A percentile compares a stretch with the other conserved stretches of the same genome.
phyloP scores from a whole-genome alignment of 768 basidiomycete genomes.

The Hydnomerulius pinastri region DNA sequence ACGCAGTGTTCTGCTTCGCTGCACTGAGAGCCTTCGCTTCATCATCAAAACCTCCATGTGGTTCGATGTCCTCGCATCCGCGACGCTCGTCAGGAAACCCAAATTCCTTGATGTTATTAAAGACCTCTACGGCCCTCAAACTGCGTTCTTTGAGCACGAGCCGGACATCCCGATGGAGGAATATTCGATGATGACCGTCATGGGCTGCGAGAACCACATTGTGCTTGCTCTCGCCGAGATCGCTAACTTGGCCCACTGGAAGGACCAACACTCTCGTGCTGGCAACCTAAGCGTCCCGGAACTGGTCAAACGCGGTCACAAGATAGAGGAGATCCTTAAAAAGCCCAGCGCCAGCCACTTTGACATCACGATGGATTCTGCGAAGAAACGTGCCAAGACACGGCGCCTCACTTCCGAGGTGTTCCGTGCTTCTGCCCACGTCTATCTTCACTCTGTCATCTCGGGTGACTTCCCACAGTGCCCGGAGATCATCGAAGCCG shows the following conservation, averaged over 20 bases:
- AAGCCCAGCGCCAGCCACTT: conserved; percentile 11
- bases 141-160: conserved; percentile 30
- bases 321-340: conserved; percentile 47
- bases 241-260: conserved; percentile 67
- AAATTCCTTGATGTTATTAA: conserved; percentile 58
- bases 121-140: conserved; percentile 46
- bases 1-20: conserved; percentile 45
- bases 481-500: conserved; percentile 57
- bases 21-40: conserved; percentile 58
- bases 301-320: conserved; percentile 54
- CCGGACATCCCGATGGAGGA: conserved; percentile 40
- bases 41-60: conserved; percentile 84
- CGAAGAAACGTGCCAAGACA: conserved; percentile 30
- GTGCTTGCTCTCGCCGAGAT: conserved; percentile 81
- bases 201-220: conserved; percentile 83
- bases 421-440: conserved; percentile 72
- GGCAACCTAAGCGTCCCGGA: conserved; percentile 60
- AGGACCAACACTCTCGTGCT: conserved; percentile 38
- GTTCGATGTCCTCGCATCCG: conserved; percentile 83
- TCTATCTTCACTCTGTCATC: conserved; percentile 77
- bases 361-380: conserved; percentile 1
- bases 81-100: conserved; percentile 64
- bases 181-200: conserved; percentile 77
- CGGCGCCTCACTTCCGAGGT: conserved; percentile 53
- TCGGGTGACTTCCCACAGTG: conserved; percentile 72